A percentile compares a stretch with the other conserved stretches of the same genome.
Conservation (phyloP, 257 asterid species). For the Scutellaria barbata region DNA sequence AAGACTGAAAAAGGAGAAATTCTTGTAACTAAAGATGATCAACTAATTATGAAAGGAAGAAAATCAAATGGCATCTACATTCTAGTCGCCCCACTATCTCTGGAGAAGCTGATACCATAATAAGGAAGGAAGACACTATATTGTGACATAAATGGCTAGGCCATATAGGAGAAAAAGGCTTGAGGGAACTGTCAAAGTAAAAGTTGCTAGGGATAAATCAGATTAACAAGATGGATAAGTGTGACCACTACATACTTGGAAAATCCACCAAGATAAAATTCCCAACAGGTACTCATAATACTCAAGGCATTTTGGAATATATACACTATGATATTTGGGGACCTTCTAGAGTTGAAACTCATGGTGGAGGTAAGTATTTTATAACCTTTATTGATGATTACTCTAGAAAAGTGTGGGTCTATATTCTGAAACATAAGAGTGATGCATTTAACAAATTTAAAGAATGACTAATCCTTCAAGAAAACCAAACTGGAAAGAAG, state of each 20-base stretch:
- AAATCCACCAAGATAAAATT: neutral
- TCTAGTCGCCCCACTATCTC: neutral
- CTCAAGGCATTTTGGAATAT: neutral
- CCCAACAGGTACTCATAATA: neutral
- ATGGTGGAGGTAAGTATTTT: neutral
- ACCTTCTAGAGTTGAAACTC: neutral
- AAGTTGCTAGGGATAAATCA: too few species aligned
- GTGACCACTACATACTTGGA: neutral
- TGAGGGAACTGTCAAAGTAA: too few species aligned
- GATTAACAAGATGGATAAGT: too few species aligned
- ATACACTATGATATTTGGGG: neutral
- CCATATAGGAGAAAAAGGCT: too few species aligned
- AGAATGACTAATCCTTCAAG: too few species aligned
- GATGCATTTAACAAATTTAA: too few species aligned
- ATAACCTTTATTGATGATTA: neutral
- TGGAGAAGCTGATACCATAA: too few species aligned
- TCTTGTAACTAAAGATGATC: neutral
- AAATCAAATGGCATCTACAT: neutral
- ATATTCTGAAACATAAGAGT: too few species aligned
- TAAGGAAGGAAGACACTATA: too few species aligned
- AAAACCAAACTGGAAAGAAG: too few species aligned
- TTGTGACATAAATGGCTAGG: too few species aligned
- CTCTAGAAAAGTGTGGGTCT: neutral
- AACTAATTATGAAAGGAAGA: too few species aligned
- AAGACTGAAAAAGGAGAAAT: neutral